Evolutionary conservation across 441 rosid species (phyloP).

Genomic region (Bruguiera hainesii): DNA sequence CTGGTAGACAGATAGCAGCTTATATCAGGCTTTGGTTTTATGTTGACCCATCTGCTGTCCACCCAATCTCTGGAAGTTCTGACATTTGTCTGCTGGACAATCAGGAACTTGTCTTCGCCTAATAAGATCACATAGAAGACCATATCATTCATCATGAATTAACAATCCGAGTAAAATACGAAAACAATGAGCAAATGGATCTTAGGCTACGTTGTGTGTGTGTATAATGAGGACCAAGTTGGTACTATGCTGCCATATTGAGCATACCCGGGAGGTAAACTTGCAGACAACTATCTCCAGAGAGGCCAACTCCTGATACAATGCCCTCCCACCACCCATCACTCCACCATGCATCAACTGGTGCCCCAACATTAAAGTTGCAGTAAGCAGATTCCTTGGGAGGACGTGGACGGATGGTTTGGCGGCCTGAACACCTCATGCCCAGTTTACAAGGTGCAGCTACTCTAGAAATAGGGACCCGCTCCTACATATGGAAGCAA

Average conservation of each 20-base stretch:
- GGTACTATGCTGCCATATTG: slow-evolving; percentile 5
- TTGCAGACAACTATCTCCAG: slow-evolving; percentile 40
- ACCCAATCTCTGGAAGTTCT: slow-evolving; percentile 85
- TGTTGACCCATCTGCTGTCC: slow-evolving; percentile 64
- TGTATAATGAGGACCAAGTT: neutral
- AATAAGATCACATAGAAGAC: slow-evolving; percentile 22
- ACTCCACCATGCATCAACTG: slow-evolving; percentile 98
- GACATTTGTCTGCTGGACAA: slow-evolving; percentile 48
- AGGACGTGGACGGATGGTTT: slow-evolving; percentile 67
- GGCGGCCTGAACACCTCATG: slow-evolving; percentile 68
- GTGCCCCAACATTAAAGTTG: slow-evolving; percentile 42
- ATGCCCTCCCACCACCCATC: slow-evolving; percentile 99
- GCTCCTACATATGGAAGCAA: slow-evolving; percentile 50
- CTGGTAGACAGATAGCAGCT: slow-evolving; percentile 43
- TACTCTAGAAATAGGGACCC: slow-evolving; percentile 67
- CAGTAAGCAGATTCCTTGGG: slow-evolving; percentile 32
- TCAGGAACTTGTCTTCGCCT: slow-evolving; percentile 69
- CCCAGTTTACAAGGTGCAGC: slow-evolving; percentile 78
- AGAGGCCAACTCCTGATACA: slow-evolving; percentile 37
- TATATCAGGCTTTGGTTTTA: slow-evolving; percentile 58
- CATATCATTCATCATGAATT: neutral
- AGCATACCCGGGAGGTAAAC: slow-evolving; percentile 75
- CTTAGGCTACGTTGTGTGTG: neutral
- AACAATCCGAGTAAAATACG: neutral
- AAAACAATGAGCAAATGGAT: neutral